Evolutionary conservation across 2,329 filamentous ascomycete species (phyloP), one percentile per base, ranked within the genome.

Genomic region (Diplodia intermedia): DNA sequence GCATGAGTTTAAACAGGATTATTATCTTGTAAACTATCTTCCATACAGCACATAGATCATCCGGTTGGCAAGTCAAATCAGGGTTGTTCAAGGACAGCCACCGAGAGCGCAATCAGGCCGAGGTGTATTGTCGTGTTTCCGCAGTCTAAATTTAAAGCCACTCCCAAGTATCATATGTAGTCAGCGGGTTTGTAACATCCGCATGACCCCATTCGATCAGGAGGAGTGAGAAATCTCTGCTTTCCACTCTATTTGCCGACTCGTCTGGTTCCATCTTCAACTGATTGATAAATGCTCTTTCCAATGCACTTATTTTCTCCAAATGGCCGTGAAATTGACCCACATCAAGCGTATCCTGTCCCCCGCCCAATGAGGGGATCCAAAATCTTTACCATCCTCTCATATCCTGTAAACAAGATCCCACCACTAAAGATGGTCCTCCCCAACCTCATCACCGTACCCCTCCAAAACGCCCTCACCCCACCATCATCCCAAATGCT

Each of bases 361-460:
- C 43, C 43, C 43, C 43, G 18, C n/a, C 52, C 65, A 55, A 66
- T 57, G 1, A 66, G 11, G 11, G 65, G 65, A 36, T 56, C 49
- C 65, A 67, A 33, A 11, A 67, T 47, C 31, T n/a, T 23, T 4
- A 12, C 47, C 54, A 50, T 47, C 15, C 38, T 40, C 26, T 66
- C 65, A 38, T 66, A 66, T 6, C 33, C 52, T 2, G 65, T 66
- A n/a, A 66, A 66, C 53, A 66, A 40, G 14, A 66, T 68, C 0
- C 89, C 88, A n/a, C 89, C 89, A 71, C 86, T 88, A 54, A 91
- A 83, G 0, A 91, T 82, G 3, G 89, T 84, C 69, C 89, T 77
- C 0, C 88, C 88, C 29, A 91, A 73, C 67, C 89, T 82, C 89
- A 91, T 91, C 0, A 87, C 86, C 40, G 88, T 91, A 0, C 89